A percentile compares a stretch with the other conserved stretches of the same genome.
Evolutionary conservation across 129 eudicot genomes (phyloP).

Genomic region (Helianthus tuberosus): DNA sequence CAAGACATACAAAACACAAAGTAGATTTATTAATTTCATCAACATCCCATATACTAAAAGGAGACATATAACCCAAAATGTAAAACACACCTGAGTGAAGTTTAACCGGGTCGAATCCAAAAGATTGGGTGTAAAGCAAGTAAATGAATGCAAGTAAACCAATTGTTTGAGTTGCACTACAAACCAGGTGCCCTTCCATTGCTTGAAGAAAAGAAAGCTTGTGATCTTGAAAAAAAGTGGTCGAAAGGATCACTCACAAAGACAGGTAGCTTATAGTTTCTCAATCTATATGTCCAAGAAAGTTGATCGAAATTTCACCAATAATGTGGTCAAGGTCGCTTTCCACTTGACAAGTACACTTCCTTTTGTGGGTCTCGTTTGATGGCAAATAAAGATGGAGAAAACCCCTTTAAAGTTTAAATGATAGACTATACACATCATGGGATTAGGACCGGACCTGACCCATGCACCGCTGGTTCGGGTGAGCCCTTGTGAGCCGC

Average conservation of each 20-base stretch:
- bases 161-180: slow-evolving; percentile 31
- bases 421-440: background rate
- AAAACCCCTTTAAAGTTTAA: background rate
- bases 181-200: slow-evolving; percentile 33
- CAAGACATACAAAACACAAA: background rate
- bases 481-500: too few relatives aligned
- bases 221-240: background rate
- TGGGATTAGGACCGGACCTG: too few relatives aligned
- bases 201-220: slow-evolving; percentile 11
- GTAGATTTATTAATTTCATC: background rate
- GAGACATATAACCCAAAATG: background rate
- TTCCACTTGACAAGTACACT: slow-evolving; percentile 20
- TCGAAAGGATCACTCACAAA: background rate
- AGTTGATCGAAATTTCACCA: slow-evolving; percentile 18
- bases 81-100: slow-evolving; percentile 28
- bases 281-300: slow-evolving; percentile 25
- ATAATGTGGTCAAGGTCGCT: slow-evolving; percentile 23
- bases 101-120: slow-evolving; percentile 28
- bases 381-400: slow-evolving; percentile 10
- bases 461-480: too few relatives aligned
- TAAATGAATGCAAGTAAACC: slow-evolving; percentile 34
- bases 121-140: slow-evolving; percentile 36
- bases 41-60: background rate
- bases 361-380: slow-evolving; percentile 26
- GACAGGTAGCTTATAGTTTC: background rate